Evolutionary conservation across 495 filamentous ascomycete genomes (phyloP).

Genomic region (Xylaria grammica): DNA sequence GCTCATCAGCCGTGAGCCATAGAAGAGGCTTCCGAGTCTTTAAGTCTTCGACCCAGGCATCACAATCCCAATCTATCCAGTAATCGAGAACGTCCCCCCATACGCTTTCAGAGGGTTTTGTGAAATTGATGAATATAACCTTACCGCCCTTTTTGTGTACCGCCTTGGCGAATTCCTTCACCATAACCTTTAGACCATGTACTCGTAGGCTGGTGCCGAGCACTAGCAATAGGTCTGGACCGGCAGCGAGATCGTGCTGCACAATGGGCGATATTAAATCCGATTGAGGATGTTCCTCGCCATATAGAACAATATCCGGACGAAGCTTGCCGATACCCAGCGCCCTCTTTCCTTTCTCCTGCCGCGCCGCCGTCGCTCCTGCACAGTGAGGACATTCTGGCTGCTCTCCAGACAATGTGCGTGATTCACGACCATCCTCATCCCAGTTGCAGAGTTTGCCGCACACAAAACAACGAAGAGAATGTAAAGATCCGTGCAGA

Average conservation of each 20-base stretch:
- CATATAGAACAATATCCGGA: constrained; percentile 74
- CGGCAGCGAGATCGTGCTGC: constrained; percentile 64
- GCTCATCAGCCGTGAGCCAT: constrained; percentile 55
- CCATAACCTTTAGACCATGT: constrained; percentile 69
- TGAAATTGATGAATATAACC: constrained; percentile 72
- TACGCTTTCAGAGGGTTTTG: constrained; percentile 67
- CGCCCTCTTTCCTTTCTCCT: constrained; percentile 65
- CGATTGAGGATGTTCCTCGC: constrained; percentile 71
- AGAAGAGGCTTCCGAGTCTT: constrained; percentile 59
- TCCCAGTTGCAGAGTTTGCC: constrained; percentile 65
- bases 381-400: constrained; percentile 67
- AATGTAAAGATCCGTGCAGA: constrained; percentile 66
- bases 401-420: constrained; percentile 61
- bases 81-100: constrained; percentile 73
- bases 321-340: constrained; percentile 65
- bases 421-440: constrained; percentile 50
- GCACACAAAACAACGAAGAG: constrained; percentile 67
- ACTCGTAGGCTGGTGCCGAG: constrained; percentile 72
- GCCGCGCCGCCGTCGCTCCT: constrained; percentile 58
- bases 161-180: constrained; percentile 72
- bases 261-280: constrained; percentile 65
- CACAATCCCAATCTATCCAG: constrained; percentile 74
- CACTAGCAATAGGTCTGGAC: constrained; percentile 68
- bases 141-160: constrained; percentile 67
- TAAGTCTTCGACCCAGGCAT: constrained; percentile 69